Percentiles rank a stretch among this genome's conserved stretches.
These are phyloP conservation scores for Debaryomyces sp. DNA, from an alignment of 1,139 yeast species.

Conservation along the genomic window DNA sequence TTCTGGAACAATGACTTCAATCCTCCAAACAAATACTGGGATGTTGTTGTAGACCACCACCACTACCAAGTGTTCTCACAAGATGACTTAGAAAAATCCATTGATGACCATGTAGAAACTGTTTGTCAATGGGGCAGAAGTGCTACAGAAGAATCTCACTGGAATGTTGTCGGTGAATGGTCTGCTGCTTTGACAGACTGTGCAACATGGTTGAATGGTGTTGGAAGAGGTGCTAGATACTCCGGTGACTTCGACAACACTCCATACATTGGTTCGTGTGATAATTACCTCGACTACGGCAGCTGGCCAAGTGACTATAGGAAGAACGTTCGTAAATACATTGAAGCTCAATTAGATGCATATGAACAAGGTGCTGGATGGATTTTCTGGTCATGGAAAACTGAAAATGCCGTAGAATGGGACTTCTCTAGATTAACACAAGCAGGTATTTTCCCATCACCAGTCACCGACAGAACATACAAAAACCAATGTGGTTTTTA, in stretches of 20 bases:
- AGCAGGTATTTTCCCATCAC: slow-evolving; percentile 76
- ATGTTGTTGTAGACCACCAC: slow-evolving; percentile 85
- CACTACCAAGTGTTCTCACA: slow-evolving; percentile 84
- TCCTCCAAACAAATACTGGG: slow-evolving; percentile 50
- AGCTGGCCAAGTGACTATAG: slow-evolving; percentile 66
- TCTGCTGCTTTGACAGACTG: slow-evolving; percentile 95
- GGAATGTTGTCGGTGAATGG: slow-evolving; percentile 90
- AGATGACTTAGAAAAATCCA: slow-evolving; percentile 55
- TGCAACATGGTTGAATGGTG: slow-evolving; percentile 90
- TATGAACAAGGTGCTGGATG: slow-evolving; percentile 74
- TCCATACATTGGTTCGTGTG: slow-evolving; percentile 66
- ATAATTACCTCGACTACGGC: slow-evolving; percentile 51
- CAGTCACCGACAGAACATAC: slow-evolving; percentile 63
- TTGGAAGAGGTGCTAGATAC: slow-evolving; percentile 83
- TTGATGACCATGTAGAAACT: slow-evolving; percentile 61
- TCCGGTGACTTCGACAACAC: slow-evolving; percentile 65
- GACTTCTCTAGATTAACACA: slow-evolving; percentile 63
- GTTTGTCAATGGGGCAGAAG: slow-evolving; percentile 67
- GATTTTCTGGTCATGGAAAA: slow-evolving; percentile 93
- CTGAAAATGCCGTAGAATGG: slow-evolving; percentile 88
- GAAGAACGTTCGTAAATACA: slow-evolving; percentile 61
- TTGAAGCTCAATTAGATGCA: slow-evolving; percentile 91
- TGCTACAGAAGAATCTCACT: slow-evolving; percentile 58
- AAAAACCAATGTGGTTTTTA: slow-evolving; percentile 65
- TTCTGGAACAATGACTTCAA: slow-evolving; percentile 64